These are phyloP conservation scores for Elongisporangium anandrum DNA, from an alignment of 352 stramenopile genomes.

Conservation along the genomic window DNA sequence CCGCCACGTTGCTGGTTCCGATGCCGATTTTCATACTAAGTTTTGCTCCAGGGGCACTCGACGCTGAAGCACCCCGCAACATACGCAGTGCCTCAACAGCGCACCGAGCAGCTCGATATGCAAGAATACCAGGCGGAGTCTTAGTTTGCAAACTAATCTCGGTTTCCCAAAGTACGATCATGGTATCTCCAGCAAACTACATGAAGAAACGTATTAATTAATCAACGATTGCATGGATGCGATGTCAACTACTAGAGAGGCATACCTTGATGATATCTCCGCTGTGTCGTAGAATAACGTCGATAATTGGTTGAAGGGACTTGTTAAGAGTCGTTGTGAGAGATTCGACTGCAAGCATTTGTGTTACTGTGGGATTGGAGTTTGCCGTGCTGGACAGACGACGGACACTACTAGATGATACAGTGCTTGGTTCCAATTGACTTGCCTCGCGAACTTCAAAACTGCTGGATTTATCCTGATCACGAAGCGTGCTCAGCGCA, in stretches of 20 bases:
- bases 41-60: conserved; percentile 10
- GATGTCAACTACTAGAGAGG: too few species aligned
- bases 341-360: too few species aligned
- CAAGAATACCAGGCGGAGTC: conserved; percentile 42
- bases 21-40: conserved; percentile 84
- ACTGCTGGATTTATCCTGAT: too few species aligned
- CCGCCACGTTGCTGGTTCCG: conserved; percentile 65
- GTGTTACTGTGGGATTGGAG: background rate
- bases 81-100: conserved; percentile 34
- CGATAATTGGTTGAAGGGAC: conserved; percentile 34
- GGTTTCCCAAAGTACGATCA: conserved; percentile 79
- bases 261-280: conserved; percentile 77
- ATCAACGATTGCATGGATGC: too few species aligned
- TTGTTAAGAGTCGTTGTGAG: too few species aligned
- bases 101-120: conserved; percentile 53
- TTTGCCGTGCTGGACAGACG: background rate
- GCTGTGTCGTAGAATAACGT: conserved; percentile 65
- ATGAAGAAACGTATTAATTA: background rate
- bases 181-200: conserved; percentile 62
- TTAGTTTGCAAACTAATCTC: conserved; percentile 32
- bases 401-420: background rate
- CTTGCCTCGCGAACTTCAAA: too few species aligned
- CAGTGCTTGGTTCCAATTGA: too few species aligned
- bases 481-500: too few species aligned
- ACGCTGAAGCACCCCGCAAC: background rate